Evolutionary conservation across 2,329 filamentous ascomycete genomes (phyloP), one percentile per base, ranked within the genome.

Genomic region (Torrubiella hemipterigena): DNA sequence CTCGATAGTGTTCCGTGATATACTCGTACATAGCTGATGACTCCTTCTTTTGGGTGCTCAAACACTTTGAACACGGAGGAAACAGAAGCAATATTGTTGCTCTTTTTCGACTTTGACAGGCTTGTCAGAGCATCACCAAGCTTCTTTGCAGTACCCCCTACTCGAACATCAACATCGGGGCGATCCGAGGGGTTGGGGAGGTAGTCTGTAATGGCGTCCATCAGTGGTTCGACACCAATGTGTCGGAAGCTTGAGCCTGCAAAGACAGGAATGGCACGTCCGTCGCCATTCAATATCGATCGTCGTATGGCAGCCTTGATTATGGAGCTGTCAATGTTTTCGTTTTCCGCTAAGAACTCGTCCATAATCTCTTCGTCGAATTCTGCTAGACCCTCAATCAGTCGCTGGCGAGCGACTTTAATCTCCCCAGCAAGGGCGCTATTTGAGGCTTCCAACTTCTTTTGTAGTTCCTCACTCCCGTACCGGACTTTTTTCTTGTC

Each of bases 31-130:
- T 93, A 96, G 39, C 93, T 86, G 36, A 96, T 67, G 32, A 93
- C 79, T 13, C 91, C 91, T 34, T 86, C 77, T 40, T 80, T 80
- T 7, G 81, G 64, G 47, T 96, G 89, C 42, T 89, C 81, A 40
- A 91, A 85, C 6, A 96, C 91, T 55, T 98, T 98, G 69, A 96
- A 98, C 2, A 96, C 72, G 12, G 80, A 82, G 17, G 74, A 69
- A 3, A 74, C 57, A 6, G 67, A 59, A 7, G 61, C 56, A 17
- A 63, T 46, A 2, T 50, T 50, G 7, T 52, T 48, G 7, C 41
- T 41, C 8, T 50, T 39, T 15, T 51, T 51, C n/a, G n/a, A n/a
- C 38, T 61, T 62, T 16, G 54, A 54, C 16, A 56, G 52, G 2
- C 46, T 37, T 14, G 51, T 42, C 12, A 73, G 49, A 6, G 66